Evolutionary conservation across 2,329 filamentous ascomycete species (phyloP), one percentile per base, ranked within the genome.

Genomic region (Sclerotinia sclerotiorum): DNA sequence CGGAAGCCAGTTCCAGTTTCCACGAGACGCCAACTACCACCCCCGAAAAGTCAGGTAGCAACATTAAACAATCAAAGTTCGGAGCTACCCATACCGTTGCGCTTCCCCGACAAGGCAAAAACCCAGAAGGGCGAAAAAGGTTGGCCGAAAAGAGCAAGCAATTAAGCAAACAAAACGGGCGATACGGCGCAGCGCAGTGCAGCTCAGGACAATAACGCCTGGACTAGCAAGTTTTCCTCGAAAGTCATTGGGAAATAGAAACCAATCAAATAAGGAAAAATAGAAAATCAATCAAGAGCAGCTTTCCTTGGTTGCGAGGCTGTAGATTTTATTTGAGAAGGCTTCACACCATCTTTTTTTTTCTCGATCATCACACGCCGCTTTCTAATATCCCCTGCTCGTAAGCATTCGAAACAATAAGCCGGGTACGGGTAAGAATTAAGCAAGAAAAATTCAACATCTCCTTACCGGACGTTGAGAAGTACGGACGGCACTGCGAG

Each of bases 381-480:
- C 48, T 55, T 63, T 63, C 49, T 42, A 42, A 39, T 8, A 29
- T 19, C 32, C 65, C 57, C 60, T 68, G 65, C 49, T 55, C 15
- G 49, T 67, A 63, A 68, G 65, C 57, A 68, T 68, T 67, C 27
- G 35, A 63, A 55, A 63, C n/a, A 51, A 51, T 51, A 52, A 55
- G 57, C 65, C 39, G 57, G 49, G 65, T 51, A 62, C 65, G 48
- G 57, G 65, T 68, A 55, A 52, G 56, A 51, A 29, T 61, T 44
- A 61, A 52, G 56, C 24, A 46, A 63, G 48, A 13, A 39, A 62
- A 62, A 63, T 11, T 46, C 65, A 55, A 55, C 29, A 63, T 49
- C 27, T 52, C 48, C 57, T 27, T 67, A 44, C 57, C 57, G 65
- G 42, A 68, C 65, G 65, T 68, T 68, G 65, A 63, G 54, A 68